Percentiles rank a stretch among this genome's conserved stretches.
Conservation (phyloP, 805 yeast species). For the Torulaspora delbrueckii region DNA sequence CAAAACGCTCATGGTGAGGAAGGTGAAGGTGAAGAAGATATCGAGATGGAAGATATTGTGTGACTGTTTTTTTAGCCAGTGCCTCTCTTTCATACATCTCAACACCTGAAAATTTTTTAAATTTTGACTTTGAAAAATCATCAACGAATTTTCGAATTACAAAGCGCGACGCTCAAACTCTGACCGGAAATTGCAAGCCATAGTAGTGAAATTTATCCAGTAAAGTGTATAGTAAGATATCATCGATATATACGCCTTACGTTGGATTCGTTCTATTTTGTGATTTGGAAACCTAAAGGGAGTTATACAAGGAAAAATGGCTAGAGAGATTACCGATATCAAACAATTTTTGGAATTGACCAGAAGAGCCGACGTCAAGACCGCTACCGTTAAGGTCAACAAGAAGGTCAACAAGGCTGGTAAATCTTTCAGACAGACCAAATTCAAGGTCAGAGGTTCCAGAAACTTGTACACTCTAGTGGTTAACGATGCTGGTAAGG, state of each 20-base stretch:
- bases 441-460: slow-evolving; percentile 98
- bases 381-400: slow-evolving; percentile 94
- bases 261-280: neutral
- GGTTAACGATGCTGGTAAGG: slow-evolving; percentile 93
- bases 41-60: slow-evolving; percentile 70
- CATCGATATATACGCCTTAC: neutral
- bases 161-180: neutral
- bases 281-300: neutral
- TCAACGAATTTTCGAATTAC: too few species aligned
- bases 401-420: slow-evolving; percentile 74
- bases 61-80: neutral
- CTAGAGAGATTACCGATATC: slow-evolving; percentile 85
- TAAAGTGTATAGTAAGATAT: neutral
- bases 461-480: slow-evolving; percentile 91
- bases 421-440: slow-evolving; percentile 86
- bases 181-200: neutral
- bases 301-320: slow-evolving; percentile 25
- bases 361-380: slow-evolving; percentile 90
- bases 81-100: neutral
- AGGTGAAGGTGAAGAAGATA: slow-evolving; percentile 61
- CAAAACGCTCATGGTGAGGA: slow-evolving; percentile 36
- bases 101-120: neutral
- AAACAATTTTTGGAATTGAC: slow-evolving; percentile 95
- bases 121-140: neutral
- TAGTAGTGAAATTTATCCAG: slow-evolving; percentile 1